Percentiles rank a stretch among this genome's conserved stretches.
phyloP scores from a whole-genome alignment of 169 alveolate genomes.

The Plasmodium falciparum region DNA sequence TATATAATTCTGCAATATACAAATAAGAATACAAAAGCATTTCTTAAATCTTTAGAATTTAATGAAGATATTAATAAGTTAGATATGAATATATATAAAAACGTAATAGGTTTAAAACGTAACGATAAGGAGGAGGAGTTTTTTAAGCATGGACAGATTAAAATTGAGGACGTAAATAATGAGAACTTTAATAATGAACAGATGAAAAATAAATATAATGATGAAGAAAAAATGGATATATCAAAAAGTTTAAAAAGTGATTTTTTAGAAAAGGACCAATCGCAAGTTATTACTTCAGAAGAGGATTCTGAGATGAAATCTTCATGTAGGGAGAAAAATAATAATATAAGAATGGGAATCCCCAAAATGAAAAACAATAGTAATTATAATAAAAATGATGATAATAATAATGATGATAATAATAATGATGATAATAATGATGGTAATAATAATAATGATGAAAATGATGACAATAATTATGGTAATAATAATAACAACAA shows the following conservation, averaged over 20 bases:
- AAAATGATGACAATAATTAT: not conserved
- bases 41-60: not conserved
- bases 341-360: not conserved
- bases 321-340: not conserved
- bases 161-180: too few relatives aligned
- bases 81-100: too few relatives aligned
- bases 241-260: too few relatives aligned
- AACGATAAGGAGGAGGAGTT: too few relatives aligned
- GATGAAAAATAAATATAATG: too few relatives aligned
- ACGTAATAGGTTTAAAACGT: too few relatives aligned
- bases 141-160: too few relatives aligned
- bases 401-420: not conserved
- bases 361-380: not conserved
- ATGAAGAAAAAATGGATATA: too few relatives aligned
- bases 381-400: not conserved
- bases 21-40: not conserved
- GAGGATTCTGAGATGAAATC: too few relatives aligned
- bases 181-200: too few relatives aligned
- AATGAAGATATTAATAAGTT: not conserved
- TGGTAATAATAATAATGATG: not conserved
- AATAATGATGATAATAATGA: not conserved
- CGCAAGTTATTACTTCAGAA: too few relatives aligned
- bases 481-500: not conserved
- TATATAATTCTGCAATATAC: slow-evolving; percentile 19
- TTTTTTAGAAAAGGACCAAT: too few relatives aligned